These are phyloP conservation scores for Mycena galericulata DNA, from an alignment of 768 basidiomycete genomes.

Conservation along the genomic window DNA sequence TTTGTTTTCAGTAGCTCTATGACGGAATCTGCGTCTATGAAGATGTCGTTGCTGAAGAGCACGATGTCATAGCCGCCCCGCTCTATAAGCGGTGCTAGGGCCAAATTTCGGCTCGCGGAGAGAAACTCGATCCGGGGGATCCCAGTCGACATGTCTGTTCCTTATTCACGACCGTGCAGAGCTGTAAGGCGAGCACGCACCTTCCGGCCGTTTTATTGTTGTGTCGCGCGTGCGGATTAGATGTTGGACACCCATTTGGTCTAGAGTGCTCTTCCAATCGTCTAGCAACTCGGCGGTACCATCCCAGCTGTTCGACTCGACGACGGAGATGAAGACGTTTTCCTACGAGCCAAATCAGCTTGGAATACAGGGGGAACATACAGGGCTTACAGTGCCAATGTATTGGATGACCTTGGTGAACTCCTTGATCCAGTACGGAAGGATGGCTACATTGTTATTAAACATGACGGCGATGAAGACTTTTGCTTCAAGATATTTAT, in stretches of 20 bases:
- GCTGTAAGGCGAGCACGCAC: not conserved
- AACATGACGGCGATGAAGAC: constrained; percentile 56
- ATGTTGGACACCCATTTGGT: constrained; percentile 39
- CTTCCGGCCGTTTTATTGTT: constrained; percentile 37
- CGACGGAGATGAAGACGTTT: constrained; percentile 47
- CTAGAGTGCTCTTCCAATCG: constrained; percentile 41
- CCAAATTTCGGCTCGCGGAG: constrained; percentile 53
- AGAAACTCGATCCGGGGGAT: constrained; percentile 51
- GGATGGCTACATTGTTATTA: constrained; percentile 49
- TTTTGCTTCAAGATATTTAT: constrained; percentile 36
- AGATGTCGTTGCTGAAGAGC: constrained; percentile 57
- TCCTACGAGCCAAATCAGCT: constrained; percentile 28
- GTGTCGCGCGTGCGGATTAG: constrained; percentile 46
- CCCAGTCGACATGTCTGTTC: constrained; percentile 36
- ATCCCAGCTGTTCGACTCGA: constrained; percentile 50
- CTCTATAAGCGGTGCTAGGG: constrained; percentile 52
- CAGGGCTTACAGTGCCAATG: constrained; percentile 44
- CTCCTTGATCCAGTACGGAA: constrained; percentile 54
- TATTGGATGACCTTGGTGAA: constrained; percentile 50
- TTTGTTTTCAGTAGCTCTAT: constrained; percentile 53
- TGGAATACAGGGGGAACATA: not conserved
- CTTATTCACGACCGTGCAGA: not conserved
- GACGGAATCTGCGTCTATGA: constrained; percentile 53
- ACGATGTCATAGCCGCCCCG: constrained; percentile 53
- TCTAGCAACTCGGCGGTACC: constrained; percentile 46